Base-by-base conservation (phyloP, 2,329 filamentous ascomycete genomes). In the Curvularia sp. region DNA sequence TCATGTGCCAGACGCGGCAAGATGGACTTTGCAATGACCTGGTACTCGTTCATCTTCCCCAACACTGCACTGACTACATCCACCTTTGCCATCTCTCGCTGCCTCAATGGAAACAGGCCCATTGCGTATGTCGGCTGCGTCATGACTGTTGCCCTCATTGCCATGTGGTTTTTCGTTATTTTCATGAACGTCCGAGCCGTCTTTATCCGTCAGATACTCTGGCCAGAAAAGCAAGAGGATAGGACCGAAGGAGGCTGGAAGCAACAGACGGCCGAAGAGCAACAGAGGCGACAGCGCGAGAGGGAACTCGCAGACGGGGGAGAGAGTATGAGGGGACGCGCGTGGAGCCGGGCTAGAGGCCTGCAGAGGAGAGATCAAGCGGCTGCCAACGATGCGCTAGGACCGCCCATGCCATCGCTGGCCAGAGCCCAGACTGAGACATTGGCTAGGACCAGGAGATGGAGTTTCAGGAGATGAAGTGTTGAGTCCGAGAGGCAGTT, bases 1-100 rank as follows among this genome's bases (percentile, higher is more conserved):
- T 89, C 87, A 30, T 88, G 89, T 50, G 81, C 88, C 20, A 80
- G 82, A 0, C 79, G 84, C 10, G 83, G 84, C 38, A 84, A 82
- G 54, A 86, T 93, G 80, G 84, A 87, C 4, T 95, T 93, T 69
- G 88, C 90, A 18, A 93, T 95, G 90, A 91, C 88, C 1, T 96
- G 91, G 88, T 95, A 89, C 77, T 91, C 87, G 3, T 94, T 93
- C 75, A 84, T 93, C 5, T 93, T 93, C 69, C 90, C 91, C 1
- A 92, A 93, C 66, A 93, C 90, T 0, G 90, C 89, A 0, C 78
- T 92, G 58, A 85, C 84, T 38, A 90, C 88, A 0, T 89, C 90
- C 0, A 95, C 91, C 0, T 88, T 90, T 63, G 85, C 88, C 2
- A 84, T 95, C 49, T 89, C 86, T 0, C 81, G 83, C 9, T 86